Conservation (phyloP, 2,329 filamentous ascomycete species). For the Paracoccidioides brasiliensis region DNA sequence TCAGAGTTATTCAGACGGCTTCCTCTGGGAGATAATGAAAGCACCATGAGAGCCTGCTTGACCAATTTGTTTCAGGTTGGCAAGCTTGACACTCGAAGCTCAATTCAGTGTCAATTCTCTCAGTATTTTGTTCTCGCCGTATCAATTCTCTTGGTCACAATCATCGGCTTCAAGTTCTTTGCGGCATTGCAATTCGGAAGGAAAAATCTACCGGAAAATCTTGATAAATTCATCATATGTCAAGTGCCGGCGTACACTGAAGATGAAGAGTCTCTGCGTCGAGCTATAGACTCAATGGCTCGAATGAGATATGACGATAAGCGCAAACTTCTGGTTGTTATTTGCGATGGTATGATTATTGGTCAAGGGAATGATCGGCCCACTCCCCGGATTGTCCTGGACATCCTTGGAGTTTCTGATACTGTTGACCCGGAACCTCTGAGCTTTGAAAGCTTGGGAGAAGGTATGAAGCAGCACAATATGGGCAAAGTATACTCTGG, state of each 20-base stretch:
- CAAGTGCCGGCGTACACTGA: conserved; percentile 97
- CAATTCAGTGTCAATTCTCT: conserved; percentile 70
- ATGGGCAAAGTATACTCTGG: conserved; percentile 99
- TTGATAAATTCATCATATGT: conserved; percentile 97
- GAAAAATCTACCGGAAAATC: conserved; percentile 85
- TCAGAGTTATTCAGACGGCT: conserved; percentile 71
- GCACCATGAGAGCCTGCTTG: conserved; percentile 67
- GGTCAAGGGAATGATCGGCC: conserved; percentile 95
- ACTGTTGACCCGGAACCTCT: conserved; percentile 88
- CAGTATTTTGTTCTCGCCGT: conserved; percentile 81
- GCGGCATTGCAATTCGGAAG: conserved; percentile 86
- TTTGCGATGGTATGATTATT: conserved; percentile 99
- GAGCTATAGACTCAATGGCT: conserved; percentile 91
- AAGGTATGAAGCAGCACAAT: conserved; percentile 95
- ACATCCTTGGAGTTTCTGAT: conserved; percentile 90
- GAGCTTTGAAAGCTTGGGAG: conserved; percentile 91
- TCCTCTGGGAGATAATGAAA: conserved; percentile 36
- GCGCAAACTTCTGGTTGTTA: conserved; percentile 80
- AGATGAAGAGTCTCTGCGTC: conserved; percentile 91
- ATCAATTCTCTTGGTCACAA: conserved; percentile 61
- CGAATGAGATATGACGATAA: conserved; percentile 97
- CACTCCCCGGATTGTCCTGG: conserved; percentile 87
- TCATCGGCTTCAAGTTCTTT: conserved; percentile 93
- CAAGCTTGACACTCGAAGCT: conserved; percentile 82
- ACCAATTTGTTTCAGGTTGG: conserved; percentile 93